Percentiles rank a stretch among this genome's conserved stretches.
phyloP scores from a whole-genome alignment of 441 rosid species.

The Geranium incanum region DNA sequence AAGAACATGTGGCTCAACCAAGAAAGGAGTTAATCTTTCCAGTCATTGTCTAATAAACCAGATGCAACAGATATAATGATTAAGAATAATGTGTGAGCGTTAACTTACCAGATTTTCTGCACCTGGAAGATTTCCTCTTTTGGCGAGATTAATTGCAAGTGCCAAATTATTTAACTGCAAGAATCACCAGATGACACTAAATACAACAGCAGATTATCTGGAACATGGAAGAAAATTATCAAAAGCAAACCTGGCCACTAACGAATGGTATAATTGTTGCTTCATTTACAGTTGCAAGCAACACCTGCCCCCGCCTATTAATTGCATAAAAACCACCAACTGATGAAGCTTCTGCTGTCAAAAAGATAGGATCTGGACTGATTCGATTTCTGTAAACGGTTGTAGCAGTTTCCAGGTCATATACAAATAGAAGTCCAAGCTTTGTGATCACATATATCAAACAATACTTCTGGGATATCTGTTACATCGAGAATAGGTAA shows the following conservation, averaged over 20 bases:
- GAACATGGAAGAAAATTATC: background rate
- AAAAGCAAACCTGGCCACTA: constrained; percentile 77
- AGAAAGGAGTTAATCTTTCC: background rate
- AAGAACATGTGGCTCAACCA: background rate
- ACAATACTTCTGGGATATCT: constrained; percentile 92
- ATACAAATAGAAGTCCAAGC: constrained; percentile 95
- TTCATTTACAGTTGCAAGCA: constrained; percentile 90
- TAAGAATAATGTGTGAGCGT: background rate
- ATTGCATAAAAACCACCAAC: constrained; percentile 91
- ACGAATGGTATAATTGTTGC: constrained; percentile 90
- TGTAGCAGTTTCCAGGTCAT: constrained; percentile 95
- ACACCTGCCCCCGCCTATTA: constrained; percentile 97
- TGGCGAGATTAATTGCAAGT: constrained; percentile 95
- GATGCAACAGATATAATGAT: background rate
- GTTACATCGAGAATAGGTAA: constrained; percentile 21
- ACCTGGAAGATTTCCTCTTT: constrained; percentile 98
- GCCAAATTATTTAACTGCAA: constrained; percentile 85
- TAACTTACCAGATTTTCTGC: constrained; percentile 83
- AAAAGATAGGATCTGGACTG: constrained; percentile 97
- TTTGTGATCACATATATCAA: constrained; percentile 94
- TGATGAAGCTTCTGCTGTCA: constrained; percentile 89
- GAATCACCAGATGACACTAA: constrained; percentile 14
- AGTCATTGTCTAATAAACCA: background rate
- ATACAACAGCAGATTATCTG: background rate
- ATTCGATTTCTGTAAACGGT: constrained; percentile 97